These are phyloP conservation scores for Verticillium albo-atrum DNA, from an alignment of 2,329 filamentous ascomycete genomes.

Conservation along the genomic window DNA sequence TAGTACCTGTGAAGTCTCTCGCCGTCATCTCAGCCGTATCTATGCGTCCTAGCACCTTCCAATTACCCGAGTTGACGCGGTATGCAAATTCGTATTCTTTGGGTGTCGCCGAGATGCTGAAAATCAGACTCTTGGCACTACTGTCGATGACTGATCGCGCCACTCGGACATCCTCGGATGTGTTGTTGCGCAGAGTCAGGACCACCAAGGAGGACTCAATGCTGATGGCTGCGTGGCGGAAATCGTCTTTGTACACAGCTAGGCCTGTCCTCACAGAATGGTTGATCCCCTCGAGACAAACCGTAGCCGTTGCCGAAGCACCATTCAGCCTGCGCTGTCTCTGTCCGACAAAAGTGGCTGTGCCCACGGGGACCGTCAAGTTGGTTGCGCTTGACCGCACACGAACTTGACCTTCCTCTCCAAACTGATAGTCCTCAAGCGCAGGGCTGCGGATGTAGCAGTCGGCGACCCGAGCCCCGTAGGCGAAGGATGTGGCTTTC, in stretches of 20 bases:
- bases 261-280: neutral
- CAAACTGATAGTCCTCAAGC: neutral
- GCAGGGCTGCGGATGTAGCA: conserved; percentile 5
- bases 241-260: conserved; percentile 8
- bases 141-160: neutral
- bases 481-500: neutral
- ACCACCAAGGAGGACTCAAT: neutral
- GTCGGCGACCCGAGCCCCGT: neutral
- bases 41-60: conserved; percentile 5
- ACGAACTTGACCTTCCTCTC: neutral
- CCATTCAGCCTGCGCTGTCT: conserved; percentile 3
- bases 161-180: neutral
- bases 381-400: neutral
- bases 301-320: neutral
- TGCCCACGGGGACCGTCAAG: neutral
- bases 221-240: neutral
- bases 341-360: conserved; percentile 6
- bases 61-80: neutral
- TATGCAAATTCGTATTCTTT: neutral
- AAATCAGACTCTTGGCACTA: neutral
- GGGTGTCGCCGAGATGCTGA: neutral
- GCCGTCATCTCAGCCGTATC: conserved; percentile 23
- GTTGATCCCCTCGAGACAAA: neutral
- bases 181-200: neutral
- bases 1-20: conserved; percentile 26